Percentiles rank a stretch among this genome's conserved stretches.
Evolutionary conservation across 1,284 basidiomycete species (phyloP).

Genomic region (Malassezia psittaci): DNA sequence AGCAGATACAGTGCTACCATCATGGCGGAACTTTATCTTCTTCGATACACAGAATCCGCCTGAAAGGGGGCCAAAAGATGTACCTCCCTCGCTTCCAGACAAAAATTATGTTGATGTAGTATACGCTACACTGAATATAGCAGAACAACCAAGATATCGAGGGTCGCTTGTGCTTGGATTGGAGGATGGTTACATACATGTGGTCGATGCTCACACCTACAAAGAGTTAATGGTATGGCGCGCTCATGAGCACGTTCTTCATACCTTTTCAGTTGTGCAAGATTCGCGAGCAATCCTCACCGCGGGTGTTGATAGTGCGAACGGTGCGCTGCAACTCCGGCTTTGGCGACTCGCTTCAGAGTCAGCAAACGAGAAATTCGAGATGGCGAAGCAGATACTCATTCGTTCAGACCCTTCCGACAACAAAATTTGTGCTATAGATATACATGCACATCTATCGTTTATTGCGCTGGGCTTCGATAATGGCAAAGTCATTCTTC

Average conservation of each 20-base stretch:
- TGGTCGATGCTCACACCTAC: slow-evolving; percentile 31
- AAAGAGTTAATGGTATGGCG: slow-evolving; percentile 26
- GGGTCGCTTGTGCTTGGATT: slow-evolving; percentile 26
- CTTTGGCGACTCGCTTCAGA: slow-evolving; percentile 34
- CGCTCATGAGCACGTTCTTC: slow-evolving; percentile 26
- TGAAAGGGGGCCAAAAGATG: too few species aligned
- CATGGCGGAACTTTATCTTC: slow-evolving; percentile 14
- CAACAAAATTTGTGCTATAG: slow-evolving; percentile 36
- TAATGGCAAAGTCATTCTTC: slow-evolving; percentile 85
- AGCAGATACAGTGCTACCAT: slow-evolving; percentile 3
- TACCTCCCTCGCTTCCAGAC: too few species aligned
- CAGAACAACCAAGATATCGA: slow-evolving; percentile 1
- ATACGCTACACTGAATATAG: neutral
- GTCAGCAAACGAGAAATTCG: too few species aligned
- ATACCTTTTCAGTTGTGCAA: slow-evolving; percentile 21
- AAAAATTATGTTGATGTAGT: neutral
- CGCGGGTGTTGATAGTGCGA: slow-evolving; percentile 30
- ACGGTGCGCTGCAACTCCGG: slow-evolving; percentile 30
- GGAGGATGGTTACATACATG: slow-evolving; percentile 23
- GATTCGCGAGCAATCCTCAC: slow-evolving; percentile 29
- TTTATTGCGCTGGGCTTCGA: slow-evolving; percentile 82
- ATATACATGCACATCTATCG: slow-evolving; percentile 66
- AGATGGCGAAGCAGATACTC: too few species aligned
- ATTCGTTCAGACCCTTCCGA: too few species aligned
- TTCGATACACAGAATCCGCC: slow-evolving; percentile 2